phyloP scores from a whole-genome alignment of 192 early-diverging fungal genomes.

The Backusella psychrophila region DNA sequence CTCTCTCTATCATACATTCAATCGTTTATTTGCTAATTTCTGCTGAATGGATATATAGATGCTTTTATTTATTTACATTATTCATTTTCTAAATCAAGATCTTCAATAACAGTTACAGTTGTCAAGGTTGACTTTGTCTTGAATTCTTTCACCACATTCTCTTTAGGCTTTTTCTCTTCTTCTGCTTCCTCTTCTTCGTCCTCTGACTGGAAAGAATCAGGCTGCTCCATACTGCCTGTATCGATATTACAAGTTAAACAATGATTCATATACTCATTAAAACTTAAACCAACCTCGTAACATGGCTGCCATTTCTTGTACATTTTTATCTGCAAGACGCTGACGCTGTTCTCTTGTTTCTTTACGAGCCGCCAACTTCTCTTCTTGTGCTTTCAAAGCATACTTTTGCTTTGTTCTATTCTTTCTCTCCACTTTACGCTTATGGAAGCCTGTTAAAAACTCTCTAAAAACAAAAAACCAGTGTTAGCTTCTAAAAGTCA shows the following conservation, averaged over 20 bases:
- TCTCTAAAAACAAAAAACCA: conserved; percentile 37
- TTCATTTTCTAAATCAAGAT: conserved; percentile 57
- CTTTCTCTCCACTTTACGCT: conserved; percentile 70
- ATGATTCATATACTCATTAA: not conserved
- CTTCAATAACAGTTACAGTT: conserved; percentile 70
- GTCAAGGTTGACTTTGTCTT: conserved; percentile 55
- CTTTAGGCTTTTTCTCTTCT: conserved; percentile 21
- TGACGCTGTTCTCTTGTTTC: conserved; percentile 54
- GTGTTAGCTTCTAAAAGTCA: not conserved
- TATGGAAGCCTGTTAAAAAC: conserved; percentile 77
- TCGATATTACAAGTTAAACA: not conserved
- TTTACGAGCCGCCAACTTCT: conserved; percentile 53
- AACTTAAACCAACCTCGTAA: conserved; percentile 30
- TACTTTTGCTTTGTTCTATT: conserved; percentile 52
- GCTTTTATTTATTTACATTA: conserved; percentile 2
- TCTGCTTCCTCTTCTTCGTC: conserved; percentile 22
- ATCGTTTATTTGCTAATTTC: not conserved
- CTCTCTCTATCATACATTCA: too few species aligned
- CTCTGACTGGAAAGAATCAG: conserved; percentile 13
- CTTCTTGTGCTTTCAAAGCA: conserved; percentile 48
- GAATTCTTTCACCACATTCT: conserved; percentile 53
- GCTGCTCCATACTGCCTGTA: not conserved
- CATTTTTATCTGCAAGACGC: conserved; percentile 41
- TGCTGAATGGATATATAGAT: not conserved
- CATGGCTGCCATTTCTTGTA: conserved; percentile 49